Evolutionary conservation across 2,329 filamentous ascomycete genomes (phyloP).

Genomic region (Cordyceps cicadae): DNA sequence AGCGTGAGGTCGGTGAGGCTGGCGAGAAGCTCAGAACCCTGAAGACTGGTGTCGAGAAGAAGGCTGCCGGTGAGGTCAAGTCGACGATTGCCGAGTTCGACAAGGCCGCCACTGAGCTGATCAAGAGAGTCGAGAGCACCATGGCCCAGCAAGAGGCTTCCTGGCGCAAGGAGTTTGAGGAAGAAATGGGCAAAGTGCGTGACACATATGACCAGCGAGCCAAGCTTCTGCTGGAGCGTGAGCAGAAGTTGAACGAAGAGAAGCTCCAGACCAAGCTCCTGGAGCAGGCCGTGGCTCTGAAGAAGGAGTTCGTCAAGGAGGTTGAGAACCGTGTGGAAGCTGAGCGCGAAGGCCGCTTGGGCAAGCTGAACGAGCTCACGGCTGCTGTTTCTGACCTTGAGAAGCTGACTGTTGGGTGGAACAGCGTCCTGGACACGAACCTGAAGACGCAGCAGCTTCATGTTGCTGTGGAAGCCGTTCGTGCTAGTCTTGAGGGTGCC

Average conservation of each 20-base stretch:
- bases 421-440: slow-evolving; percentile 80
- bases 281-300: slow-evolving; percentile 83
- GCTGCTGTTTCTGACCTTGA: slow-evolving; percentile 75
- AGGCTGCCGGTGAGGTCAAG: slow-evolving; percentile 67
- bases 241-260: slow-evolving; percentile 73
- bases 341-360: slow-evolving; percentile 78
- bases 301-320: slow-evolving; percentile 72
- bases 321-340: slow-evolving; percentile 76
- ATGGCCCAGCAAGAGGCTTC: slow-evolving; percentile 72
- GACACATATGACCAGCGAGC: slow-evolving; percentile 73
- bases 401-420: slow-evolving; percentile 81
- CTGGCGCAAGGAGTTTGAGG: slow-evolving; percentile 81
- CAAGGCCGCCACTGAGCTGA: slow-evolving; percentile 75
- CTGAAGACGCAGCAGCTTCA: slow-evolving; percentile 93
- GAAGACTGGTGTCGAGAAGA: slow-evolving; percentile 59
- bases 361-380: slow-evolving; percentile 75
- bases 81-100: slow-evolving; percentile 73
- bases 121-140: slow-evolving; percentile 75
- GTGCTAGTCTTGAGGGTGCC: slow-evolving; percentile 69
- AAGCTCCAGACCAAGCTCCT: slow-evolving; percentile 76
- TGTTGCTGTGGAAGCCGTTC: slow-evolving; percentile 88
- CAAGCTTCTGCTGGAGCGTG: slow-evolving; percentile 68
- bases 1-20: slow-evolving; percentile 70
- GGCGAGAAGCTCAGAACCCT: slow-evolving; percentile 69
- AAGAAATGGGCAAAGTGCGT: slow-evolving; percentile 73